Evolutionary conservation across 257 asterid genomes (phyloP), one percentile per base, ranked within the genome.

Genomic region (Salvia rosmarinus): DNA sequence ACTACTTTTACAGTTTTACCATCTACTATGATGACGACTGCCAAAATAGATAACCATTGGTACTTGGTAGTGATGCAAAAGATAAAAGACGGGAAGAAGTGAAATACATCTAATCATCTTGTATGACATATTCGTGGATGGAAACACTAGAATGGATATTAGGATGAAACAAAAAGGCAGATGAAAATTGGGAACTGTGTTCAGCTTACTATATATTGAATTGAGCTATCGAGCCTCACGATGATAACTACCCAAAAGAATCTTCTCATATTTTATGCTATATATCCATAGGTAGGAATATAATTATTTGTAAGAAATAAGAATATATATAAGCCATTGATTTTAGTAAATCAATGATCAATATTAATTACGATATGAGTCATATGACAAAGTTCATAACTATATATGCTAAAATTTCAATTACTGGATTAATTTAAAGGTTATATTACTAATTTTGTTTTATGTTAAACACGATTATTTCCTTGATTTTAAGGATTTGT

Each of bases 1-100:
- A 64, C 56, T 35, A 43, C 14, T 25, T 54, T 5, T n/a, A n/a
- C n/a, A n/a, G n/a, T n/a, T n/a, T n/a, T 32, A 73, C 14, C 51
- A 40, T 42, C 40, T 19, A 9, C 54, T 9, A 21, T 67, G 16
- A 44, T 35, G 35, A n/a, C 32, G 9, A 40, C 37, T 30, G 44
- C 57, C 42, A 30, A 39, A 6, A 69, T 3, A 61, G 34, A 65
- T 8, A 30, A 64, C n/a, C 39, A 9, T 1, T 35, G 37, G 40
- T 13, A 17, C 6, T 25, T 2, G 6, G 28, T 16, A 43, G 39
- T 46, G 42, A 23, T 61, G 56, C 42, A 2, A 57, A 73, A 32
- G 8, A 44, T 32, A n/a, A 12, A 44, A 43, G 51, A 44, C 12
- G 7, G 37, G n/a, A 52, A 8, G 9, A 30, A 6, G 25, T 20